Evolutionary conservation across 331 rosid species (phyloP).

Genomic region (Saraca asoca): DNA sequence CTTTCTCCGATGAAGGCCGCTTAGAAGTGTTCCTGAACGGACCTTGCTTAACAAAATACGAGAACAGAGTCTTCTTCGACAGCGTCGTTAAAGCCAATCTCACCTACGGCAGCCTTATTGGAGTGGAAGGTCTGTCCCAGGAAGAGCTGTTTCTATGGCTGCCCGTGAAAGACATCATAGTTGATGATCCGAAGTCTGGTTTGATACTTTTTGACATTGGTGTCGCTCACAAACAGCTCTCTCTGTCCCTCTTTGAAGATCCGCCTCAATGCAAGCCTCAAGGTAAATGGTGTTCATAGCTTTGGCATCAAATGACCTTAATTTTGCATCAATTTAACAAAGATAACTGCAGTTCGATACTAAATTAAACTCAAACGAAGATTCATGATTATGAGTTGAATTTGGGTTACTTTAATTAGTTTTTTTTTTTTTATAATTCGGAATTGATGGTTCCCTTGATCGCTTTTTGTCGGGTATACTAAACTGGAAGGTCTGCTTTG

Average conservation of each 20-base stretch:
- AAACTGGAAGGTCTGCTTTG: no score
- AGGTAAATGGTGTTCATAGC: conserved; percentile 39
- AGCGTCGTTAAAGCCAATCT: conserved; percentile 73
- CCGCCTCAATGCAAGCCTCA: conserved; percentile 78
- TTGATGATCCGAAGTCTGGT: conserved; percentile 72
- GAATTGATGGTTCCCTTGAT: no score
- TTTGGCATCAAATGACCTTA: background rate
- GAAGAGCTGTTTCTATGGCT: conserved; percentile 91
- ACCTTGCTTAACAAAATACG: conserved; percentile 80
- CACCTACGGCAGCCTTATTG: conserved; percentile 80
- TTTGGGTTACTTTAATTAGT: no score
- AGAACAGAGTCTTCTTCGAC: conserved; percentile 73
- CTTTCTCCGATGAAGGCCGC: conserved; percentile 55
- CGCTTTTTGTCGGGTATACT: no score
- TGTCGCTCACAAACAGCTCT: conserved; percentile 76
- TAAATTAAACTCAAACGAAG: conserved; percentile 12
- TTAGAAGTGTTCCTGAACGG: conserved; percentile 80
- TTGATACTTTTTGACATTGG: conserved; percentile 84
- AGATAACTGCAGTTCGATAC: background rate
- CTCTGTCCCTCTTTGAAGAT: conserved; percentile 83
- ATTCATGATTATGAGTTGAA: conserved; percentile 9
- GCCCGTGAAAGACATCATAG: conserved; percentile 80
- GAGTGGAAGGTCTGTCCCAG: conserved; percentile 75
- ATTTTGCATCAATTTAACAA: background rate
- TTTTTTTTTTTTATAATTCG: no score